These are phyloP conservation scores for Darksidea phi DNA, from an alignment of 495 filamentous ascomycete genomes.

Conservation along the genomic window DNA sequence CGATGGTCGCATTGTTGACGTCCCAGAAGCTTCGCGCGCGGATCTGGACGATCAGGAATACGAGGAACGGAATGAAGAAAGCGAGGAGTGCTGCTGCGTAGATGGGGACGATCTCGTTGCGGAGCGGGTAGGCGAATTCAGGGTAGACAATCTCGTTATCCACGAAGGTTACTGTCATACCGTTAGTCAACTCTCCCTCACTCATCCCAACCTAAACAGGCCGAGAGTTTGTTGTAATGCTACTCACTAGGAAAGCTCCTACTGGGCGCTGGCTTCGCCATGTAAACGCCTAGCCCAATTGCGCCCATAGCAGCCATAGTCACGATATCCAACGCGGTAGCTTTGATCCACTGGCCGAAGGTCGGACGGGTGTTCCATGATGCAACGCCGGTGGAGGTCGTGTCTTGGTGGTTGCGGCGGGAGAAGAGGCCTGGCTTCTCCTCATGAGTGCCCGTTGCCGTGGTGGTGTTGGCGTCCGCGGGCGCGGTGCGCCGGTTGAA, in stretches of 20 bases:
- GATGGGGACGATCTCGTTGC: conserved; percentile 64
- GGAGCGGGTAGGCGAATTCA: conserved; percentile 59
- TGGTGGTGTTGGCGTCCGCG: conserved; percentile 26
- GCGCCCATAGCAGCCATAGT: conserved; percentile 58
- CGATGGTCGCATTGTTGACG: conserved; percentile 60
- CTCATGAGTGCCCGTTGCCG: conserved; percentile 24
- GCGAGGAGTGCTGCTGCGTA: conserved; percentile 57
- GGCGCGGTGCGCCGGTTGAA: conserved; percentile 26
- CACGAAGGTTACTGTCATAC: conserved; percentile 48
- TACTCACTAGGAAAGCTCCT: conserved; percentile 52
- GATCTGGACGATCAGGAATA: conserved; percentile 52
- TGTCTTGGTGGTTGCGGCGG: background rate
- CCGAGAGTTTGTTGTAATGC: too few species aligned
- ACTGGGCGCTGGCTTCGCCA: conserved; percentile 54
- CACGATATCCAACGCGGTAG: conserved; percentile 58
- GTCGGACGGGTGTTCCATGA: conserved; percentile 41
- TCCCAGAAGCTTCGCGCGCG: conserved; percentile 67
- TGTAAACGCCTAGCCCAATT: conserved; percentile 60
- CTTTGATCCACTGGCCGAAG: conserved; percentile 58
- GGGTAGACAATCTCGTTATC: conserved; percentile 62
- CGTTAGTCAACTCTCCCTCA: too few species aligned
- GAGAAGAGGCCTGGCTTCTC: conserved; percentile 17
- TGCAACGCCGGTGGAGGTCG: conserved; percentile 5
- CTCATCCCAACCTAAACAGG: too few species aligned
- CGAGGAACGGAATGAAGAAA: conserved; percentile 54